These are phyloP conservation scores for Heliocybe sulcata DNA, from an alignment of 1,284 basidiomycete genomes.

Conservation along the genomic window DNA sequence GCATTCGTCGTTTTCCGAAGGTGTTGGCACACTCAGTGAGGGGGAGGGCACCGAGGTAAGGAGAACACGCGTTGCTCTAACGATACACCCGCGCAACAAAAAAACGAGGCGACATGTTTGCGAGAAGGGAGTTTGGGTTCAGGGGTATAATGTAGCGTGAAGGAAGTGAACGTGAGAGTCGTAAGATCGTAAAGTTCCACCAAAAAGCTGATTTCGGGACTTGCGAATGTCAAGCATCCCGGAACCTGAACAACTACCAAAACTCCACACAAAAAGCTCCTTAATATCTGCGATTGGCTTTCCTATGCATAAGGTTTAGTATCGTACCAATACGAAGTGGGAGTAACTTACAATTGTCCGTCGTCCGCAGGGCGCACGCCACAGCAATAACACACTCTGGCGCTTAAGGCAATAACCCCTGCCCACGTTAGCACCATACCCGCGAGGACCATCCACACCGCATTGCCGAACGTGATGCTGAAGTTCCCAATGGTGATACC, in stretches of 20 bases:
- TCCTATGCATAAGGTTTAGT: neutral
- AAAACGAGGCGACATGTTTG: too few relatives aligned
- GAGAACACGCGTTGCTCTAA: slow-evolving; percentile 4
- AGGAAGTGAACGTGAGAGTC: neutral
- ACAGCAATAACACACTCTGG: slow-evolving; percentile 61
- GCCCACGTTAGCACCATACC: slow-evolving; percentile 51
- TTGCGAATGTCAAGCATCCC: too few relatives aligned
- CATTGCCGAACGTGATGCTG: slow-evolving; percentile 53
- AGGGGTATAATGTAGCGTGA: neutral
- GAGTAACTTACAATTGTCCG: neutral
- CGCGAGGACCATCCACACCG: slow-evolving; percentile 59
- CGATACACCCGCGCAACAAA: too few relatives aligned
- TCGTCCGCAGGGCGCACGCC: slow-evolving; percentile 22
- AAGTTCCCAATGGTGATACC: slow-evolving; percentile 35
- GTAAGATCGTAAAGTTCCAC: neutral
- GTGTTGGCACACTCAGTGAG: too few relatives aligned
- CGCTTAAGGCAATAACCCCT: slow-evolving; percentile 50
- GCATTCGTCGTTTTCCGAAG: too few relatives aligned
- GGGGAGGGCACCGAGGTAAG: too few relatives aligned
- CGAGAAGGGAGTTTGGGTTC: too few relatives aligned
- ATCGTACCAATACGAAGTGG: neutral
- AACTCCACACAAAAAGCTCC: neutral
- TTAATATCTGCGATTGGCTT: neutral
- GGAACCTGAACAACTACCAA: too few relatives aligned
- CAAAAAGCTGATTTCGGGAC: too few relatives aligned